Base-by-base conservation (phyloP, 139 green algal species). In the Chlorella vulgaris region DNA sequence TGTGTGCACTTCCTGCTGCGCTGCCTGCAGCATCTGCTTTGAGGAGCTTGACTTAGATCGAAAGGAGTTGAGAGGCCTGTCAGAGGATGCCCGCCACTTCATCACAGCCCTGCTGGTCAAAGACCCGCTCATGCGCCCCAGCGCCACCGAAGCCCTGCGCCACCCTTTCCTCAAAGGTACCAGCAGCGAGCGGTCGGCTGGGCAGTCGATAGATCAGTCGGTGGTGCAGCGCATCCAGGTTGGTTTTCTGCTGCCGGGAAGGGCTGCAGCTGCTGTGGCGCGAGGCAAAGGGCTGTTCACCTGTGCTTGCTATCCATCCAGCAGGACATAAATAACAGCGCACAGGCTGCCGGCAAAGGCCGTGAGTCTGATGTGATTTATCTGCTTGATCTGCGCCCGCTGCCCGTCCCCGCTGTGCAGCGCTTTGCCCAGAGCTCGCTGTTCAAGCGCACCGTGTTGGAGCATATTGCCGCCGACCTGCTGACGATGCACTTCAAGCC, bases 401-500 rank as follows among this genome's bases (percentile, higher is more conserved):
- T 29, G 21, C 31, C 63, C 33, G 15, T 31, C 43, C 29, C 29
- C 33, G 10, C 10, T 22, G 15, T 89, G 78, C 90, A 95, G 92
- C 89, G 93, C 65, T 97, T 92, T 82, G 87, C 84, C 2, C 83
- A 93, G 73, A 78, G 88, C 43, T 87, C 79, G 66, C 42, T 86
- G 0, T 86, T 98, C 78, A 95, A 96, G 87, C 90, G 93, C n/a
- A 94, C 89, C 13, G 89, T 98, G 43, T 89, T 98, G 75, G 93
- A 98, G 87, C 92, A 95, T 84, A 96, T 98, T 69, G 92, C 93
- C 2, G 90, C 92, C 63, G 94, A 98, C 84, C 84, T 98, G 81
- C 81, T 97, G 38, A 21, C 28, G 36, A 88, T 87, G 81, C 81
- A 87, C 36, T 84, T 84, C 53, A 31, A 29, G n/a, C 68, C 26